Conservation (phyloP, 208 protist genomes). For the Wallacemonas sp. region DNA sequence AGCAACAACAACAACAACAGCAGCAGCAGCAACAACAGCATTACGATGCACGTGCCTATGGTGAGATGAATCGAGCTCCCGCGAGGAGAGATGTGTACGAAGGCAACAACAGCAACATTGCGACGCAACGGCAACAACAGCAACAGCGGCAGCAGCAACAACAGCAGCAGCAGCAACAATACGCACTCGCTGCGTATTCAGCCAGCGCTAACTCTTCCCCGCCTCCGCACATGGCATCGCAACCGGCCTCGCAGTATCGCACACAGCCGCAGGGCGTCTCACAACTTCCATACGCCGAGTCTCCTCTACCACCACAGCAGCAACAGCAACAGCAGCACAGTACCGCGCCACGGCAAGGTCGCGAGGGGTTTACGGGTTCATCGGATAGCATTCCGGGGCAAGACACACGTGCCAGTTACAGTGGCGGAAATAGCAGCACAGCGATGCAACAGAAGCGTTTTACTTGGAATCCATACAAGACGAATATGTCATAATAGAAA, state of each 20-base stretch:
- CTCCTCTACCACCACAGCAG: constrained; percentile 4
- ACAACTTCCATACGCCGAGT: constrained; percentile 12
- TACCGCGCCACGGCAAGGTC: background rate
- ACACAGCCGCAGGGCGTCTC: constrained; percentile 17
- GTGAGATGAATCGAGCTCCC: too few relatives aligned
- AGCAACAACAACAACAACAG: background rate
- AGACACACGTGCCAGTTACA: background rate
- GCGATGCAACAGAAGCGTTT: constrained; percentile 26
- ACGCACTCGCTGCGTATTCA: background rate
- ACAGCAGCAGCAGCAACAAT: constrained; percentile 13
- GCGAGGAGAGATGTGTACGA: too few relatives aligned
- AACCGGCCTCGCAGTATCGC: background rate
- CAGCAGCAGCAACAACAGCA: constrained; percentile 20
- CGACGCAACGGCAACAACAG: constrained; percentile 16
- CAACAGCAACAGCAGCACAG: background rate
- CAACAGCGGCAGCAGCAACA: constrained; percentile 15
- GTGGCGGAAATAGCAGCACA: too few relatives aligned
- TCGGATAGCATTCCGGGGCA: background rate
- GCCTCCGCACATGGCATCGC: background rate
- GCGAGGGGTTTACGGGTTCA: background rate
- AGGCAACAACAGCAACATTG: background rate
- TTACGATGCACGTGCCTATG: background rate
- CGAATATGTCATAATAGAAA: too few relatives aligned
- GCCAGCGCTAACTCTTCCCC: background rate
- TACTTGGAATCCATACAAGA: constrained; percentile 36